Percentiles rank a stretch among this genome's conserved stretches.
phyloP scores from a whole-genome alignment of 768 basidiomycete genomes.

The Leccinum subtestaceum region DNA sequence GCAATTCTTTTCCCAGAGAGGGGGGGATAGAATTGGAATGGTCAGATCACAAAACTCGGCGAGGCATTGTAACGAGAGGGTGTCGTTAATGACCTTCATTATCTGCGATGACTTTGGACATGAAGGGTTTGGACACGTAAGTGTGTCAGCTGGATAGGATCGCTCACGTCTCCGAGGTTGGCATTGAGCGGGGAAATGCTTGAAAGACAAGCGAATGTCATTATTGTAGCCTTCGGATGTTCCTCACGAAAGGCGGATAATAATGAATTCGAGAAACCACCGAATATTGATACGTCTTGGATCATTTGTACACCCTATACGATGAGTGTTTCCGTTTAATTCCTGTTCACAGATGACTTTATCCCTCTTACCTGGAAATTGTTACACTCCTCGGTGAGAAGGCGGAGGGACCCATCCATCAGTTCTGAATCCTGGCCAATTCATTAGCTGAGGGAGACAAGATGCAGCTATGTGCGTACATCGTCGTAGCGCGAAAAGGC shows the following conservation, averaged over 20 bases:
- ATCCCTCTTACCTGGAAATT: slow-evolving; percentile 54
- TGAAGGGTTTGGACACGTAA: not conserved
- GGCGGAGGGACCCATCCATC: slow-evolving; percentile 67
- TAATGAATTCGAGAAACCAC: slow-evolving; percentile 59
- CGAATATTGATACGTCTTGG: slow-evolving; percentile 61
- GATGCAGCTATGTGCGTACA: slow-evolving; percentile 36
- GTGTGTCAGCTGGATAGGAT: slow-evolving; percentile 2
- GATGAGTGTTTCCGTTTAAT: not conserved
- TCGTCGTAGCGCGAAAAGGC: slow-evolving; percentile 53
- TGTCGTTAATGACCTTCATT: slow-evolving; percentile 57
- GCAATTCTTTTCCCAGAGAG: slow-evolving; percentile 38
- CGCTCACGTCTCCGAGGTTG: slow-evolving; percentile 45
- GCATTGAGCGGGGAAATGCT: slow-evolving; percentile 33
- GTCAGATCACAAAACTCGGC: slow-evolving; percentile 48
- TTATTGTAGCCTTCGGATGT: slow-evolving; percentile 55
- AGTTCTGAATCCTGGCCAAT: slow-evolving; percentile 51
- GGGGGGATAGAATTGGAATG: slow-evolving; percentile 49
- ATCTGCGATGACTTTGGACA: slow-evolving; percentile 34
- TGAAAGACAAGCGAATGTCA: slow-evolving; percentile 60
- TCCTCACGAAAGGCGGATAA: slow-evolving; percentile 66
- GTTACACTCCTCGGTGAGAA: slow-evolving; percentile 73
- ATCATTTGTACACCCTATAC: slow-evolving; percentile 67
- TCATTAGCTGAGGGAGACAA: not conserved
- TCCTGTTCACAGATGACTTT: not conserved
- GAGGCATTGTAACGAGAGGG: slow-evolving; percentile 51